Percentiles rank a stretch among this genome's conserved stretches.
Conservation (phyloP, 176 grass and related monocot genomes). For the Avena sativa region DNA sequence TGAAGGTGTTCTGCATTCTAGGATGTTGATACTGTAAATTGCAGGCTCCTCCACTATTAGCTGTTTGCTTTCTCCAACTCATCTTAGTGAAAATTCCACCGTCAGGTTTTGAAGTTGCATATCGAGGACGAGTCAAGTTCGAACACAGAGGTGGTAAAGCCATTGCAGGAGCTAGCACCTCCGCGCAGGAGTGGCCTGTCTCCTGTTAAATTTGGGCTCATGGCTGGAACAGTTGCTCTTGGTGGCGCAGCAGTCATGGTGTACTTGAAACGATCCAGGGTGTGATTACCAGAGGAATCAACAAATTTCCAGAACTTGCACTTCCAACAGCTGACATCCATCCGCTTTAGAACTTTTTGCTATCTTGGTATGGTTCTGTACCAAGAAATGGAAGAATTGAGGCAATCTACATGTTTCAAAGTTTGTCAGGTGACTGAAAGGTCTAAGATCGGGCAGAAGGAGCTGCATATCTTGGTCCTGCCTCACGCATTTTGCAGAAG, state of each 20-base stretch:
- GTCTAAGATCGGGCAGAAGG: conserved; percentile 11
- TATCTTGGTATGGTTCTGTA: conserved; percentile 9
- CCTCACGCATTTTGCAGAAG: neutral
- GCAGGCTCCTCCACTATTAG: neutral
- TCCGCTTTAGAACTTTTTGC: neutral
- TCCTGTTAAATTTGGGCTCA: conserved; percentile 59
- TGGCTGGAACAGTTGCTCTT: conserved; percentile 60
- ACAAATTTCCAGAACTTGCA: conserved; percentile 1
- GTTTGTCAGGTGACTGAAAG: conserved; percentile 19
- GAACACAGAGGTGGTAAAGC: conserved; percentile 45
- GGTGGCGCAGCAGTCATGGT: conserved; percentile 64
- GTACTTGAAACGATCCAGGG: conserved; percentile 82
- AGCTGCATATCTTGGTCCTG: conserved; percentile 13
- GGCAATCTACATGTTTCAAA: neutral
- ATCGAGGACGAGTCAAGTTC: conserved; percentile 48
- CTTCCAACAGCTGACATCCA: conserved; percentile 30
- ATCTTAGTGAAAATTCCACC: conserved; percentile 32
- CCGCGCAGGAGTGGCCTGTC: conserved; percentile 25
- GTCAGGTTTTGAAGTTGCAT: conserved; percentile 87
- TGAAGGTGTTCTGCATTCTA: conserved; percentile 65
- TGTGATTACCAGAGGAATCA: conserved; percentile 57
- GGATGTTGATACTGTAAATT: neutral
- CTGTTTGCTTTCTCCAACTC: conserved; percentile 34
- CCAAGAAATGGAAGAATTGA: conserved; percentile 14
- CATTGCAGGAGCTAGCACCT: conserved; percentile 46